phyloP scores from a whole-genome alignment of 192 early-diverging fungal species.

The Podila verticillata region DNA sequence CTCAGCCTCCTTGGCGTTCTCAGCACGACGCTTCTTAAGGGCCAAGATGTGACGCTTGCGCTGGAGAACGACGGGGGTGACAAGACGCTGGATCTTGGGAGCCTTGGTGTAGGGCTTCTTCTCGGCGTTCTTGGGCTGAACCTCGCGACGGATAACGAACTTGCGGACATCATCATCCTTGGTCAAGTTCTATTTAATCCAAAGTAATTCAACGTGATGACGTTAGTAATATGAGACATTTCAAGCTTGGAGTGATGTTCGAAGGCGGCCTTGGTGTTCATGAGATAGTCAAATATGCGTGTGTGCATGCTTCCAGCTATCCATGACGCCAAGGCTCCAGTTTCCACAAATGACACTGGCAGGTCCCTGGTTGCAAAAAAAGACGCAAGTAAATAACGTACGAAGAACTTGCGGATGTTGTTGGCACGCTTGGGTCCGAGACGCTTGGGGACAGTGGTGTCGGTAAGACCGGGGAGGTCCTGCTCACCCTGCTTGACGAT shows the following conservation, averaged over 20 bases:
- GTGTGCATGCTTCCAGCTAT: background rate
- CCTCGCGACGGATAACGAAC: slow-evolving; percentile 98
- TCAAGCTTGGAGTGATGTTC: too few relatives aligned
- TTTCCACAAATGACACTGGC: background rate
- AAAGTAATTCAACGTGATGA: background rate
- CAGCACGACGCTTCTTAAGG: slow-evolving; percentile 86
- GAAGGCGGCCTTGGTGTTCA: too few relatives aligned
- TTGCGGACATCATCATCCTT: slow-evolving; percentile 99
- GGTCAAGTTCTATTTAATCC: slow-evolving; percentile 75
- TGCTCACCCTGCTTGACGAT: slow-evolving; percentile 98
- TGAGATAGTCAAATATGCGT: background rate
- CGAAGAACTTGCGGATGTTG: slow-evolving; percentile 99
- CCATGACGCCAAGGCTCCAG: background rate
- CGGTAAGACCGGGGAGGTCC: slow-evolving; percentile 95
- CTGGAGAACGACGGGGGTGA: slow-evolving; percentile 96
- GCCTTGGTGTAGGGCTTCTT: slow-evolving; percentile 97
- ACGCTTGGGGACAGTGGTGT: slow-evolving; percentile 93
- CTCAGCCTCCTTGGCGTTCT: slow-evolving; percentile 81
- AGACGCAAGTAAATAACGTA: slow-evolving; percentile 51
- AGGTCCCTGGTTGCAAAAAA: background rate
- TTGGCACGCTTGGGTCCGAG: slow-evolving; percentile 98
- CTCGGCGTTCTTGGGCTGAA: slow-evolving; percentile 86
- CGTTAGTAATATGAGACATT: background rate
- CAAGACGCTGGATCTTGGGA: slow-evolving; percentile 96
- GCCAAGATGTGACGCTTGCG: slow-evolving; percentile 91